Percentiles rank a stretch among this genome's conserved stretches.
Conservation (phyloP, 768 basidiomycete genomes). For the Myochromella boudieri region DNA sequence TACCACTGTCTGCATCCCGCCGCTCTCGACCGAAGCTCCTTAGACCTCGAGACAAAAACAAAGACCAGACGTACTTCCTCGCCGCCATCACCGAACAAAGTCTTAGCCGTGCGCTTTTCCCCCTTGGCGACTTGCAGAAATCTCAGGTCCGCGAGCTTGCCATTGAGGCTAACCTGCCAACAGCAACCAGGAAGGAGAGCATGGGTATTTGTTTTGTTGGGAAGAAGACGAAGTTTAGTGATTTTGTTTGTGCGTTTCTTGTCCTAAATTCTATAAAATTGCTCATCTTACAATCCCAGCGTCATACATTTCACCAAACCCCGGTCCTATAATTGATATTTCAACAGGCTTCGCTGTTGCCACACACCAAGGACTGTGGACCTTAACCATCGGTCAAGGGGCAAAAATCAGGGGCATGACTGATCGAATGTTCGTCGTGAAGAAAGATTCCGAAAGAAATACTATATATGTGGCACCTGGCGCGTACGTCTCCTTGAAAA, state of each 20-base stretch:
- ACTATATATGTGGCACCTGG: constrained; percentile 77
- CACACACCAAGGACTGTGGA: constrained; percentile 76
- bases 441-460: constrained; percentile 65
- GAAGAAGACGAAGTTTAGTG: constrained; percentile 66
- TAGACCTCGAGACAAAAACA: constrained; percentile 56
- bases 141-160: constrained; percentile 74
- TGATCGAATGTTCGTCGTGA: constrained; percentile 67
- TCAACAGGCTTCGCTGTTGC: constrained; percentile 54
- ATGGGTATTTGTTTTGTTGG: constrained; percentile 97
- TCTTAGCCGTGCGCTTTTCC: constrained; percentile 74
- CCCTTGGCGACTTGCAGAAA: constrained; percentile 69
- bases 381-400: constrained; percentile 83
- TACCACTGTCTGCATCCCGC: neutral
- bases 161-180: constrained; percentile 57
- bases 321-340: constrained; percentile 67
- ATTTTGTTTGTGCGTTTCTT: constrained; percentile 63
- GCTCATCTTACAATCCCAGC: constrained; percentile 47
- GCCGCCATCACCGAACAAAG: constrained; percentile 70
- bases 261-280: neutral
- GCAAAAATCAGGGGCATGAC: constrained; percentile 64
- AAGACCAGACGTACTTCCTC: constrained; percentile 94
- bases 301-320: constrained; percentile 69
- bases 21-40: constrained; percentile 47
- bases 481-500: constrained; percentile 52
- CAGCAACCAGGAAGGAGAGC: constrained; percentile 77